Conservation (phyloP, 768 basidiomycete genomes). For the Hygrocybe coccinea region DNA sequence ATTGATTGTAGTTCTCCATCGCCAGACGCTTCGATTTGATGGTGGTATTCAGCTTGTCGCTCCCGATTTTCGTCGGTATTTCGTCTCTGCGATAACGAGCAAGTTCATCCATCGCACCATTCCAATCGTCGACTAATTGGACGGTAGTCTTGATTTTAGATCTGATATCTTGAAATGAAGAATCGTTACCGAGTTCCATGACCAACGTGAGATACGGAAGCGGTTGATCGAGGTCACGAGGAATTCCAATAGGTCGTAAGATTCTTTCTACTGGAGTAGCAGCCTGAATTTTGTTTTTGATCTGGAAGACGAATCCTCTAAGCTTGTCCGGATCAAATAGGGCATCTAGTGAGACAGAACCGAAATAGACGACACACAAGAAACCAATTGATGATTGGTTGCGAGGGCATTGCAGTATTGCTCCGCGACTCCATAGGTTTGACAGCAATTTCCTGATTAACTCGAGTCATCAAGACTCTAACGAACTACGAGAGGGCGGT, state of each 20-base stretch:
- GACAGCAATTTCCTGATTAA: constrained; percentile 11
- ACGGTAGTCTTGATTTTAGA: constrained; percentile 4
- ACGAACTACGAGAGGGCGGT: neutral
- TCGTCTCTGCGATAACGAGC: neutral
- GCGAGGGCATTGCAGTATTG: neutral
- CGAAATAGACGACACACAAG: constrained; percentile 14
- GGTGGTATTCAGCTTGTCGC: neutral
- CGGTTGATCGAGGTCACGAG: constrained; percentile 5
- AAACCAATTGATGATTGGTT: constrained; percentile 15
- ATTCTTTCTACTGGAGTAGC: neutral
- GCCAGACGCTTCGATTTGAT: constrained; percentile 1
- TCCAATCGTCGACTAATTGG: neutral
- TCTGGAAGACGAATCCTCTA: constrained; percentile 9
- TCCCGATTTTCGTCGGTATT: neutral
- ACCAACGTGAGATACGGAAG: constrained; percentile 7
- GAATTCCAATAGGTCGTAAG: constrained; percentile 5
- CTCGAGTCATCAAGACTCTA: constrained; percentile 1
- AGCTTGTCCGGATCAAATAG: constrained; percentile 11
- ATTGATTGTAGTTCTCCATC: constrained; percentile 13
- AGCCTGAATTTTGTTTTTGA: constrained; percentile 1
- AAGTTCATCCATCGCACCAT: neutral
- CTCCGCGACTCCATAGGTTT: constrained; percentile 9
- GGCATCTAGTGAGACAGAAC: constrained; percentile 8
- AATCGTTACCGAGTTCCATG: constrained; percentile 4
- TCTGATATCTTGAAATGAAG: neutral